Percentiles rank a stretch among this genome's conserved stretches.
These are phyloP conservation scores for Sporisorium iseilematis-ciliati DNA, from an alignment of 1,284 basidiomycete genomes.

Conservation along the genomic window DNA sequence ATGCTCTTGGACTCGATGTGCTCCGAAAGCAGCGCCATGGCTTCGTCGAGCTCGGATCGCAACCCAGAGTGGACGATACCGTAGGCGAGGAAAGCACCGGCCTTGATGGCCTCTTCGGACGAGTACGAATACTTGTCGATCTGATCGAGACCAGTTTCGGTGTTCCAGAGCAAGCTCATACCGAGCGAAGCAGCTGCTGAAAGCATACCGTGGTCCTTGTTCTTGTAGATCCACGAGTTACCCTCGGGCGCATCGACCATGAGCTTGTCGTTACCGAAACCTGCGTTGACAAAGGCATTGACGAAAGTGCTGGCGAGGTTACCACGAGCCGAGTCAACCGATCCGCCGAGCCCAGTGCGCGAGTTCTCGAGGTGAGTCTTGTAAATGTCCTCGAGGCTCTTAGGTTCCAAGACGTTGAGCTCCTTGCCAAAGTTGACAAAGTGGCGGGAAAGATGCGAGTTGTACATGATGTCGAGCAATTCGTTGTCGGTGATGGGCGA, in stretches of 20 bases:
- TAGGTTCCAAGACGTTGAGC: conserved; percentile 88
- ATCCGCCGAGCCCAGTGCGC: conserved; percentile 66
- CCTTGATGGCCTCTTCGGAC: conserved; percentile 95
- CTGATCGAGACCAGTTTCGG: conserved; percentile 90
- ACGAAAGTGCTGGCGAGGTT: conserved; percentile 98
- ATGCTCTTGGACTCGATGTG: conserved; percentile 90
- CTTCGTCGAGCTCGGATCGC: conserved; percentile 92
- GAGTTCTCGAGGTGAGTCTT: conserved; percentile 91
- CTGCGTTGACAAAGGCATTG: conserved; percentile 98
- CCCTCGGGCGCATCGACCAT: conserved; percentile 97
- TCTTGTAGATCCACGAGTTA: conserved; percentile 99
- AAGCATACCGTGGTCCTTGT: conserved; percentile 99
- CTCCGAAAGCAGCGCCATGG: conserved; percentile 89
- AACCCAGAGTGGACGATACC: conserved; percentile 92
- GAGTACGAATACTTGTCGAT: conserved; percentile 99
- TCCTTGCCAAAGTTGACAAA: conserved; percentile 96
- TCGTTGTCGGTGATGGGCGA: conserved; percentile 72
- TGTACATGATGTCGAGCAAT: conserved; percentile 78
- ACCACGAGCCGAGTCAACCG: conserved; percentile 91
- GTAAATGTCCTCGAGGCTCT: conserved; percentile 95
- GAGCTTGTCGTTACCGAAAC: conserved; percentile 98
- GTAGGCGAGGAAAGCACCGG: conserved; percentile 93
- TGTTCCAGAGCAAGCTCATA: conserved; percentile 94
- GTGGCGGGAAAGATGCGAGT: conserved; percentile 77
- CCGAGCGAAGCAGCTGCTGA: conserved; percentile 95